phyloP scores from a whole-genome alignment of 2,329 filamentous ascomycete genomes.

The Stylonectria norvegica region DNA sequence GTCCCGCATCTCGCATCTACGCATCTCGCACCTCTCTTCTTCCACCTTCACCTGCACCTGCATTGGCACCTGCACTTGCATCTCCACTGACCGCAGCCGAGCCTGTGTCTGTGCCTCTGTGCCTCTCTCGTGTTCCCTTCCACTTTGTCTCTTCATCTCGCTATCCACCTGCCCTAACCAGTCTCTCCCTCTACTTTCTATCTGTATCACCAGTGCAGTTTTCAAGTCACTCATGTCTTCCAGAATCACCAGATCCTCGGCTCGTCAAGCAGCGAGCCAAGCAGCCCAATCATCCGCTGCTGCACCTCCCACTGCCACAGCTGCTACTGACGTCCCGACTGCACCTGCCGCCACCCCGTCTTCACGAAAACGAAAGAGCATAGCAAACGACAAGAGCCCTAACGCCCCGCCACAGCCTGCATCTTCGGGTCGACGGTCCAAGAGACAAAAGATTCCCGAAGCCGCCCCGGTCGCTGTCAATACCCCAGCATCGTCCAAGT shows the following conservation, averaged over 20 bases:
- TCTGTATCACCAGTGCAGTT: constrained; percentile 26
- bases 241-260: constrained; percentile 94
- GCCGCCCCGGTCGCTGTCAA: constrained; percentile 35
- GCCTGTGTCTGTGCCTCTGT: constrained; percentile 12
- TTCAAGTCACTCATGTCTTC: constrained; percentile 76
- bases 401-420: constrained; percentile 25
- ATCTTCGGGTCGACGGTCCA: constrained; percentile 58
- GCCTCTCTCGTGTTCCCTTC: constrained; percentile 15
- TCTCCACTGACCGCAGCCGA: not conserved
- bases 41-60: constrained; percentile 3
- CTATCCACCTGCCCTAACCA: constrained; percentile 15
- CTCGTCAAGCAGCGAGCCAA: constrained; percentile 76
- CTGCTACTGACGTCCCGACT: constrained; percentile 38
- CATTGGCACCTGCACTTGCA: too few species aligned
- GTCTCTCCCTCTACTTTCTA: constrained; percentile 17
- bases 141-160: constrained; percentile 13
- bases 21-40: constrained; percentile 4
- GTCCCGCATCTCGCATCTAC: constrained; percentile 1
- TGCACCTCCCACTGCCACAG: constrained; percentile 39
- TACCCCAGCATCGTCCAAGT: constrained; percentile 36
- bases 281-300: constrained; percentile 46
- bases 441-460: constrained; percentile 66
- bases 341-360: constrained; percentile 42
- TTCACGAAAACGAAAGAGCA: constrained; percentile 74
- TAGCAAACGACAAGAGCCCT: constrained; percentile 50